These are phyloP conservation scores for Paramecium sonneborni DNA, from an alignment of 73 alveolate species.

Conservation along the genomic window DNA sequence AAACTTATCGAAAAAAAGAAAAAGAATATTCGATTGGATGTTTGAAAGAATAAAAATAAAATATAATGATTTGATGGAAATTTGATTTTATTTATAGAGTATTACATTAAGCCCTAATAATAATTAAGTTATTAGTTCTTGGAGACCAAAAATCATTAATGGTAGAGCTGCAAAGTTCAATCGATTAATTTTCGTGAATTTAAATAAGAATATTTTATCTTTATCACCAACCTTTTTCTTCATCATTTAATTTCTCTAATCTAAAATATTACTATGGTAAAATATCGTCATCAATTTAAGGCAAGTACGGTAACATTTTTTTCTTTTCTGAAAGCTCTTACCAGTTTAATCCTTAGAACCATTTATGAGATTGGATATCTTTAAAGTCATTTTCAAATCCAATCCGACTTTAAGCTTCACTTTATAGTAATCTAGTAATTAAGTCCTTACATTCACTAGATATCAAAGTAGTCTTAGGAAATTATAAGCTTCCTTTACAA, in stretches of 20 bases:
- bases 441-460: conserved; percentile 29
- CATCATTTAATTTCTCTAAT: conserved; percentile 7
- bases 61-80: not conserved
- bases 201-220: not conserved
- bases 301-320: not conserved
- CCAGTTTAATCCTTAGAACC: conserved; percentile 61
- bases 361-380: conserved; percentile 59
- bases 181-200: not conserved
- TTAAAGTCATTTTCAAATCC: conserved; percentile 57
- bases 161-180: not conserved
- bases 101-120: not conserved
- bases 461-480: conserved; percentile 10
- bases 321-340: conserved; percentile 21
- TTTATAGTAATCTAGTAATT: not conserved
- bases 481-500: not conserved
- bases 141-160: not conserved
- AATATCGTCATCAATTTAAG: not conserved
- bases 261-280: not conserved
- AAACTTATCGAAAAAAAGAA: too few relatives aligned
- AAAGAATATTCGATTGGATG: too few relatives aligned
- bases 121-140: not conserved
- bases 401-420: not conserved
- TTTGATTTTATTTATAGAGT: not conserved
- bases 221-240: conserved; percentile 26
- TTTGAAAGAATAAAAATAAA: too few relatives aligned